Percentiles rank a stretch among this genome's conserved stretches.
Evolutionary conservation across 2,329 filamentous ascomycete genomes (phyloP).

Genomic region (Gnomoniopsis smithogilvyi): DNA sequence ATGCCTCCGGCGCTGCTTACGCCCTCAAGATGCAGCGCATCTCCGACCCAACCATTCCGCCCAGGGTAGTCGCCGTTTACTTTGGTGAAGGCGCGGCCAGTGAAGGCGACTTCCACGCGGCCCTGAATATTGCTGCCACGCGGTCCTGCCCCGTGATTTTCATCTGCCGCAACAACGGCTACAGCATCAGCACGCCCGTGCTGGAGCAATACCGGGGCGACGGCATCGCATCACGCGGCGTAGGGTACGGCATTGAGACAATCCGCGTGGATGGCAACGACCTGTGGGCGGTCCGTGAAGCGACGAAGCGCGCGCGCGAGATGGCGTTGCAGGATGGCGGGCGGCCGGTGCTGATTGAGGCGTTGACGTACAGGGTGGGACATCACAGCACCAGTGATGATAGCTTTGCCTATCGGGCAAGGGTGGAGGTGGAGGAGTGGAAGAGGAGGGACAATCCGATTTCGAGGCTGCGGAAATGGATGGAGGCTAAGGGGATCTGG

Average conservation of each 20-base stretch:
- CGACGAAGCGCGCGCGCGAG: slow-evolving; percentile 66
- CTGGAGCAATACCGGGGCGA: slow-evolving; percentile 80
- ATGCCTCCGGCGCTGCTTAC: slow-evolving; percentile 75
- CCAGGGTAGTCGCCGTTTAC: slow-evolving; percentile 68
- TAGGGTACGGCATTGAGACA: slow-evolving; percentile 82
- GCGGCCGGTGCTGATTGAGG: slow-evolving; percentile 82
- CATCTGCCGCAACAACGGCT: slow-evolving; percentile 81
- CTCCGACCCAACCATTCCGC: slow-evolving; percentile 57
- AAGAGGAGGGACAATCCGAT: slow-evolving; percentile 47
- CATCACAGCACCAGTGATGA: slow-evolving; percentile 96
- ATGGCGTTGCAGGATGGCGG: slow-evolving; percentile 80
- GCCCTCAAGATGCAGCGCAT: slow-evolving; percentile 71
- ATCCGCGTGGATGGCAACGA: slow-evolving; percentile 81
- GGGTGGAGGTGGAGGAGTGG: slow-evolving; percentile 89
- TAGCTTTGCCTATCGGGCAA: slow-evolving; percentile 91
- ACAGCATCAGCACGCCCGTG: slow-evolving; percentile 75
- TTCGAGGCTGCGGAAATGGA: slow-evolving; percentile 55
- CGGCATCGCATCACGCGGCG: slow-evolving; percentile 72
- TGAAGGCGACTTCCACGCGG: slow-evolving; percentile 81
- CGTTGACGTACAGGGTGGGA: slow-evolving; percentile 96
- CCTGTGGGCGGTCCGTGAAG: slow-evolving; percentile 72
- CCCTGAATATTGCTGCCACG: slow-evolving; percentile 77
- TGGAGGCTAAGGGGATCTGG: slow-evolving; percentile 82
- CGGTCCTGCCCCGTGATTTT: slow-evolving; percentile 73
- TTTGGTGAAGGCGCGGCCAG: slow-evolving; percentile 80